Conservation (phyloP, 2,329 filamentous ascomycete genomes). For the Penicillium sp. region DNA sequence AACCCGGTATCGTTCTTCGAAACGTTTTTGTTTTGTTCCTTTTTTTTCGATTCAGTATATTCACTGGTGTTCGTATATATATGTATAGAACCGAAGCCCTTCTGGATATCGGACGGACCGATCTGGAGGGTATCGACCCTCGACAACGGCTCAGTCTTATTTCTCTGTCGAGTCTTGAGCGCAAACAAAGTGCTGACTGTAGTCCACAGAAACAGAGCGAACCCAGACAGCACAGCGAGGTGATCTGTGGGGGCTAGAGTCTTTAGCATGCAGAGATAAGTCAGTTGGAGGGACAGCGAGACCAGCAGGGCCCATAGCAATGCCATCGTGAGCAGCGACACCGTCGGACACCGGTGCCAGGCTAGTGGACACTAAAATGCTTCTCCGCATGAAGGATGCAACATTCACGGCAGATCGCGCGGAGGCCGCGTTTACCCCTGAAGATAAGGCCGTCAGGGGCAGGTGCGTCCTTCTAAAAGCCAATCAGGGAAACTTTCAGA, state of each 20-base stretch:
- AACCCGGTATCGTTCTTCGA: neutral
- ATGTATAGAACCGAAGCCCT: neutral
- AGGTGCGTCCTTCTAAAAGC: neutral
- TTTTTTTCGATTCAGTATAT: neutral
- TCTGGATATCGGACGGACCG: neutral
- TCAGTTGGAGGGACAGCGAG: neutral
- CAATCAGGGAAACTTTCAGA: neutral
- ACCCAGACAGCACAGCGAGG: neutral
- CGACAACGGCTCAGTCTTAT: neutral
- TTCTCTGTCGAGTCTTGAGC: neutral
- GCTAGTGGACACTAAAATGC: neutral
- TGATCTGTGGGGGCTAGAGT: neutral
- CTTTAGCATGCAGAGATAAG: neutral
- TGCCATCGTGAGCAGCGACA: neutral
- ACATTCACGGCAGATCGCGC: conserved; percentile 1
- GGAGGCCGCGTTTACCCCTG: conserved; percentile 9
- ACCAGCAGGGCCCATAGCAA: conserved; percentile 1
- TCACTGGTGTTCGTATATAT: neutral
- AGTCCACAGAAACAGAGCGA: neutral
- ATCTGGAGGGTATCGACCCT: neutral
- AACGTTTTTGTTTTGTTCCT: neutral
- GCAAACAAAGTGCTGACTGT: neutral
- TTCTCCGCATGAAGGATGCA: conserved; percentile 7
- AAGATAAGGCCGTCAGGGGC: conserved; percentile 11
- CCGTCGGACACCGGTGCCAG: neutral